phyloP scores from a whole-genome alignment of 2,329 filamentous ascomycete species.

The Fonsecaea nubica region DNA sequence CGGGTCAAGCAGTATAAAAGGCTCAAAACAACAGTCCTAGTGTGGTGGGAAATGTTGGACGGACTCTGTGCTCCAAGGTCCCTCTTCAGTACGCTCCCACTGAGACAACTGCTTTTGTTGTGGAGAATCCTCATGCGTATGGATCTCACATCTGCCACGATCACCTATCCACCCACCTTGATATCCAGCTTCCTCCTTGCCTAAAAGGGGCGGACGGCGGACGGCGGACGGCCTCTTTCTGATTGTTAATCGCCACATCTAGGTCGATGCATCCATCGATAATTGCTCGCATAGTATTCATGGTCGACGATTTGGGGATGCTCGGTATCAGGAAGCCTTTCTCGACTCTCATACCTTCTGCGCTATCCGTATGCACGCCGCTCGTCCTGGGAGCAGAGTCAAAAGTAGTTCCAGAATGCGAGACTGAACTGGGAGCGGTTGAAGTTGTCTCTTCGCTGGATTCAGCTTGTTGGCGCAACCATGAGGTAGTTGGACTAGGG shows the following conservation, averaged over 20 bases:
- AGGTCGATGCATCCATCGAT: slow-evolving; percentile 13
- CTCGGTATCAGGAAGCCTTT: neutral
- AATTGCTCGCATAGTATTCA: slow-evolving; percentile 16
- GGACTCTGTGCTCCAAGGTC: neutral
- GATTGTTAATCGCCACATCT: neutral
- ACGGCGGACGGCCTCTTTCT: neutral
- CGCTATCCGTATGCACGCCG: neutral
- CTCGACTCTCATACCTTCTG: neutral
- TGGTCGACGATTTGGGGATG: slow-evolving; percentile 14
- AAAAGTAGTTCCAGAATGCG: slow-evolving; percentile 15
- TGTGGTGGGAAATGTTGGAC: neutral
- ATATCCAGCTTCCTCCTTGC: neutral
- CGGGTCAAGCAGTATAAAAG: neutral
- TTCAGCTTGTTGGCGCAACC: neutral
- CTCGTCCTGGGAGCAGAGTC: slow-evolving; percentile 16
- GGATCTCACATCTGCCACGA: neutral
- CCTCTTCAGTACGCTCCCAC: neutral
- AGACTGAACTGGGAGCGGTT: neutral
- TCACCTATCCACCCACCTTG: neutral
- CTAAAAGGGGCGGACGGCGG: neutral
- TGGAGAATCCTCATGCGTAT: neutral
- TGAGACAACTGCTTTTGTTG: slow-evolving; percentile 1
- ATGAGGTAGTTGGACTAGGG: slow-evolving; percentile 22
- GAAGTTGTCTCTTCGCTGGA: neutral
- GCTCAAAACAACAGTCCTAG: neutral